Evolutionary conservation across 2,329 filamentous ascomycete genomes (phyloP), one percentile per base, ranked within the genome.

Genomic region (Botryotinia narcissicola): DNA sequence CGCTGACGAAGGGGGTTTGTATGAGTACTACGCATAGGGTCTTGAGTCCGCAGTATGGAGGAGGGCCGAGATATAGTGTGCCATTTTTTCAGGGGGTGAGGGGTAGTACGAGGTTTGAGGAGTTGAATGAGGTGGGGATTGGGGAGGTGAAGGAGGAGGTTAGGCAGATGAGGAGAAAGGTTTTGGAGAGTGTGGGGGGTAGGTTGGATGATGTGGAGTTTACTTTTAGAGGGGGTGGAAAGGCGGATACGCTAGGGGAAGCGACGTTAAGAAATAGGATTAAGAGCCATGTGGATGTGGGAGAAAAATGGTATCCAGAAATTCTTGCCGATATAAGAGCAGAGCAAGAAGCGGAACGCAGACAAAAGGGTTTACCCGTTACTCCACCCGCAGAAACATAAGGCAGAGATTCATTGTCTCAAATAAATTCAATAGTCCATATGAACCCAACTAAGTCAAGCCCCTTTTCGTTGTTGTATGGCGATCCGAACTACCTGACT

Each of bases 1-100:
- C 94, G 7, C 83, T 97, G 77, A 97, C 94, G 32, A 89, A 89
- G 75, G 94, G 94, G 46, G 93, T 96, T 4, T 96, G 93, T 81
- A 90, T 91, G 76, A 88, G 89, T 75, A 97, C 94, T 4, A 96
- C 93, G 59, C 94, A 97, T 82, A 87, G 93, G 16, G 94, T 97
- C 51, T 85, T 96, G n/a, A 92, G 89, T 44, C 93, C 93, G 0
- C 80, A 84, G 1, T 88, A 89, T 12, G 93, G 92, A 20, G 84
- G 87, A 16, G 94, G 93, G 6, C 86, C 93, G 46, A 86, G 94
- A 72, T 95, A 90, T 84, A 93, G 90, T 12, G 91, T 97, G 66
- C 94, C 94, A 0, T 97, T 97, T 83, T 97, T 97, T 84, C 94
- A 96, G 81, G 94, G 94, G 35, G 92, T 97, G 74, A 90, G 90